Conservation (phyloP, 305 asterid species). For the Withania somnifera region DNA sequence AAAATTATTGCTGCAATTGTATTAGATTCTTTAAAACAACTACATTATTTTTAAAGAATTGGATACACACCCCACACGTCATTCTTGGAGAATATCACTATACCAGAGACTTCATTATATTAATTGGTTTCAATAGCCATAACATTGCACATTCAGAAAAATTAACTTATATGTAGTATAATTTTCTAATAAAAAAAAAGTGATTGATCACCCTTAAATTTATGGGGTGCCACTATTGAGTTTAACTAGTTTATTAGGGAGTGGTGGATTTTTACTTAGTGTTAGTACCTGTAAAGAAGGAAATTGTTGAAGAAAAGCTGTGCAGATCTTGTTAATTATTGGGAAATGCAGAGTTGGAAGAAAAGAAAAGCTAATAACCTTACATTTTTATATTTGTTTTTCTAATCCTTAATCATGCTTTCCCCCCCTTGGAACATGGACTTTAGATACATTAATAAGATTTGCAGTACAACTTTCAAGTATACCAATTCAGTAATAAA, state of each 20-base stretch:
- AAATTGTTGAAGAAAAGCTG: slow-evolving; percentile 17
- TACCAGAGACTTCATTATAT: background rate
- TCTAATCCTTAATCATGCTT: background rate
- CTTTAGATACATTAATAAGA: background rate
- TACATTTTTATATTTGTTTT: background rate
- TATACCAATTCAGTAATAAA: background rate
- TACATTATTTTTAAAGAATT: background rate
- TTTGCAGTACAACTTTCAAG: background rate
- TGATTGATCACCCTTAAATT: background rate
- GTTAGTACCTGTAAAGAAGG: slow-evolving; percentile 26
- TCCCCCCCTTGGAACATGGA: slow-evolving; percentile 2
- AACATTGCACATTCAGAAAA: background rate
- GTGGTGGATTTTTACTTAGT: slow-evolving; percentile 8
- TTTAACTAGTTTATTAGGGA: background rate
- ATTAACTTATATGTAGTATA: background rate
- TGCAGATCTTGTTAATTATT: slow-evolving; percentile 17
- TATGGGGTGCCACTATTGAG: background rate
- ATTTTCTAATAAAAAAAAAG: background rate
- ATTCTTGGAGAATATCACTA: background rate
- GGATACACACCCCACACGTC: rapidly evolving
- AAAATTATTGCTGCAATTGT: background rate
- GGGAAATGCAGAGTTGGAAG: slow-evolving; percentile 1
- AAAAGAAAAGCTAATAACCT: background rate
- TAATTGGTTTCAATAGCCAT: background rate
- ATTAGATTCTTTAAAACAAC: background rate